Evolutionary conservation across 768 basidiomycete species (phyloP).

Genomic region (Auricularia sp.): DNA sequence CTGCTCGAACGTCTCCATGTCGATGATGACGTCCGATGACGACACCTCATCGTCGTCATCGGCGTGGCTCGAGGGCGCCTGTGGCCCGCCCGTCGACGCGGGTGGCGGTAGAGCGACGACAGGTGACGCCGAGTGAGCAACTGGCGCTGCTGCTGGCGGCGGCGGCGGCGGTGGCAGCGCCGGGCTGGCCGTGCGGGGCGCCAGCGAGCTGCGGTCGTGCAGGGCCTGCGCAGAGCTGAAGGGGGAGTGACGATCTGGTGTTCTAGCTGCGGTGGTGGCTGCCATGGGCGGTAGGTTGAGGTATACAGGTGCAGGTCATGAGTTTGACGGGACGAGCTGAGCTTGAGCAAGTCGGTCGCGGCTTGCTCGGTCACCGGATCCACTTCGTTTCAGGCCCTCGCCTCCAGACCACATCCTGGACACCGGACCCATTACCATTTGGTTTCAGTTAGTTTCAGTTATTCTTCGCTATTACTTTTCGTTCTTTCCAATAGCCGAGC

Average conservation of each 20-base stretch:
- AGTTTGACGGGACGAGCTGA: neutral
- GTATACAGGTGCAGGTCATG: neutral
- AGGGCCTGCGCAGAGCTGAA: neutral
- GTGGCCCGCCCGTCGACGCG: neutral
- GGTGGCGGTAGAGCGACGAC: neutral
- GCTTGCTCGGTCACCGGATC: no score
- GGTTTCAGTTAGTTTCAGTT: no score
- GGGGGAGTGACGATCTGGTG: neutral
- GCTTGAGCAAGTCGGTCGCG: neutral
- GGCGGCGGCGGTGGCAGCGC: neutral
- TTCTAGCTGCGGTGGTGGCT: neutral
- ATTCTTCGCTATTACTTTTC: neutral
- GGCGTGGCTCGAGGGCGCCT: neutral
- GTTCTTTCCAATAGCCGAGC: neutral
- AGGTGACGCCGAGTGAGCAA: neutral
- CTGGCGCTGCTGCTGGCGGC: neutral
- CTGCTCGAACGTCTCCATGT: constrained; percentile 75
- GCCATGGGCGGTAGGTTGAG: neutral
- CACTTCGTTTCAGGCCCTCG: no score
- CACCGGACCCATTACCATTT: no score
- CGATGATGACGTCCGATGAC: constrained; percentile 35
- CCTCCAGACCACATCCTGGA: no score
- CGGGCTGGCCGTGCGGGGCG: neutral
- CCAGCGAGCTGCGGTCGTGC: neutral
- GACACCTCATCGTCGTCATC: neutral